phyloP scores from a whole-genome alignment of 2,329 filamentous ascomycete species.

The Domatiomyces globalis region DNA sequence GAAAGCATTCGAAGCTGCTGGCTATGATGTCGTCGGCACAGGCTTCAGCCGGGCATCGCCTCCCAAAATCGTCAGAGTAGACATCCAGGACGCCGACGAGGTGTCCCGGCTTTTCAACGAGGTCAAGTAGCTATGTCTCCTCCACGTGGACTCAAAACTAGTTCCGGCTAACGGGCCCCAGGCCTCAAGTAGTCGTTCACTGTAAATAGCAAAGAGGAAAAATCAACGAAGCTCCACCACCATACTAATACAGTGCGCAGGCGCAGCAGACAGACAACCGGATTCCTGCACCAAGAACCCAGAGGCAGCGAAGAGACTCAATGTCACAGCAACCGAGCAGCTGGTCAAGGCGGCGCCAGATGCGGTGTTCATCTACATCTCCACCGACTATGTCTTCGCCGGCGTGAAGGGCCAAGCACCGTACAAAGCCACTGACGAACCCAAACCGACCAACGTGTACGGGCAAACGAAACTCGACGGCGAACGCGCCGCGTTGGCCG shows the following conservation, averaged over 20 bases:
- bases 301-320: slow-evolving; percentile 56
- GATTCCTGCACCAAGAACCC: slow-evolving; percentile 75
- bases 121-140: slow-evolving; percentile 31
- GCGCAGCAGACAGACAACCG: slow-evolving; percentile 75
- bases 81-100: slow-evolving; percentile 32
- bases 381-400: slow-evolving; percentile 66
- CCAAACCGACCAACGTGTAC: slow-evolving; percentile 66
- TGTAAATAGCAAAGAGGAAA: slow-evolving; percentile 40
- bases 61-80: slow-evolving; percentile 47
- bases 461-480: slow-evolving; percentile 60
- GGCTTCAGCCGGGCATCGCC: slow-evolving; percentile 62
- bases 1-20: slow-evolving; percentile 50
- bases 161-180: slow-evolving; percentile 22
- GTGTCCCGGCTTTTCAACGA: slow-evolving; percentile 37
- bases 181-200: slow-evolving; percentile 66
- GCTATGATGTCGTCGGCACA: slow-evolving; percentile 59
- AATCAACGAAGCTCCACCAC: slow-evolving; percentile 1
- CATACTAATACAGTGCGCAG: slow-evolving; percentile 29
- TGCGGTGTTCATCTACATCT: slow-evolving; percentile 44
- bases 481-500: slow-evolving; percentile 52
- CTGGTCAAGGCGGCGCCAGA: slow-evolving; percentile 55
- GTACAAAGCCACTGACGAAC: slow-evolving; percentile 51
- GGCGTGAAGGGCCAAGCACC: slow-evolving; percentile 71
- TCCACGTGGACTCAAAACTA: background rate
- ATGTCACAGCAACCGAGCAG: slow-evolving; percentile 53